A percentile compares a stretch with the other conserved stretches of the same genome.
These are phyloP conservation scores for Saccharomycopsis fermentans DNA, from an alignment of 805 yeast genomes.

Conservation along the genomic window DNA sequence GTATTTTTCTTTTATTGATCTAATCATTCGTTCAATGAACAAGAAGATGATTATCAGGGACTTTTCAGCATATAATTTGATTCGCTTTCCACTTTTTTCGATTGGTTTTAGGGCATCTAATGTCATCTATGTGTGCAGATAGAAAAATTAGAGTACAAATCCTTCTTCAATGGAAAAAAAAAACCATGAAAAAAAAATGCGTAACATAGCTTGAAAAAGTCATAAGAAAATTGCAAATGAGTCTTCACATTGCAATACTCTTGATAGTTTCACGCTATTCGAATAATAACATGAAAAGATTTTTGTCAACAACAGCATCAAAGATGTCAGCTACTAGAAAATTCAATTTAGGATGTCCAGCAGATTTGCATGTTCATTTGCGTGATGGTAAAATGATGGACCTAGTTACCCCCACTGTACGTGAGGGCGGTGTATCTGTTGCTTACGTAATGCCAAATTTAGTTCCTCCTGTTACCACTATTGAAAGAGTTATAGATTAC, in stretches of 20 bases:
- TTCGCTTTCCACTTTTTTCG: background rate
- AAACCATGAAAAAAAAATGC: background rate
- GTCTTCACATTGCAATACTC: too few species aligned
- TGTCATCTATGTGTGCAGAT: background rate
- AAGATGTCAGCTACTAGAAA: slow-evolving; percentile 1
- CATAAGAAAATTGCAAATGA: background rate
- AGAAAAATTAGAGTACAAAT: background rate
- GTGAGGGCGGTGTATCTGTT: slow-evolving; percentile 82
- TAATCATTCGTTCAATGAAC: too few species aligned
- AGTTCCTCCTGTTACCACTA: slow-evolving; percentile 81
- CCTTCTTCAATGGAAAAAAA: background rate
- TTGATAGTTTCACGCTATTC: background rate
- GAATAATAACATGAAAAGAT: slow-evolving; percentile 1
- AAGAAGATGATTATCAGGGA: background rate
- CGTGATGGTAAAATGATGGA: slow-evolving; percentile 93
- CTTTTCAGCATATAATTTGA: background rate
- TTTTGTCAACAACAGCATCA: background rate
- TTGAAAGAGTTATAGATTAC: slow-evolving; percentile 63
- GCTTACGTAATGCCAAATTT: slow-evolving; percentile 96
- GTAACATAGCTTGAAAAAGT: background rate
- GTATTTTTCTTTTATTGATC: background rate
- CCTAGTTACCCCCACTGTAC: slow-evolving; percentile 79
- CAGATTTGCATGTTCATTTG: slow-evolving; percentile 93
- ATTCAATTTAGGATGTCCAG: slow-evolving; percentile 57
- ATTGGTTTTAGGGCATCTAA: background rate